Conservation (phyloP, 495 filamentous ascomycete genomes). For the Penicillium bovifimosum region DNA sequence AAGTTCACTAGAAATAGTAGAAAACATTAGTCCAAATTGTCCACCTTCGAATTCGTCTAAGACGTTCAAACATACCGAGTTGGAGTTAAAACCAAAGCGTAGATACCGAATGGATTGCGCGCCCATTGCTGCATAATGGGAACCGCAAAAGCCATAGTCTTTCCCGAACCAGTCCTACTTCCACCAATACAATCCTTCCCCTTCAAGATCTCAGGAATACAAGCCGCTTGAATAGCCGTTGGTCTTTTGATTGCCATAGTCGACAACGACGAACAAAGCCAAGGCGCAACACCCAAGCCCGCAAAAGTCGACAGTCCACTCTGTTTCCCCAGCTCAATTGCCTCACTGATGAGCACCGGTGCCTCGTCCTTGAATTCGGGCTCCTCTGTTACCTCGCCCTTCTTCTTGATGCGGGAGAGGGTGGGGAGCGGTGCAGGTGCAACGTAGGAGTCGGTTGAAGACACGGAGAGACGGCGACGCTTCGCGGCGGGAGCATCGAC, state of each 20-base stretch:
- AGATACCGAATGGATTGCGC: constrained; percentile 85
- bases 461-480: constrained; percentile 40
- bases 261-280: constrained; percentile 79
- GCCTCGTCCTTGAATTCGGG: constrained; percentile 22
- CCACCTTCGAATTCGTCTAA: neutral
- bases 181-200: constrained; percentile 92
- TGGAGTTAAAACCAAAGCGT: constrained; percentile 81
- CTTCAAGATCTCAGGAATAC: constrained; percentile 84
- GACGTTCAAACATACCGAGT: constrained; percentile 53
- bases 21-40: neutral
- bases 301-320: constrained; percentile 61
- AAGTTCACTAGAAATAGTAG: constrained; percentile 57
- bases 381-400: constrained; percentile 24
- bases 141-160: constrained; percentile 94
- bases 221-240: constrained; percentile 85
- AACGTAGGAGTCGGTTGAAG: constrained; percentile 35
- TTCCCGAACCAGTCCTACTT: constrained; percentile 93
- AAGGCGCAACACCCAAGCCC: constrained; percentile 69
- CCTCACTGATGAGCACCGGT: constrained; percentile 40
- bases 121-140: constrained; percentile 94
- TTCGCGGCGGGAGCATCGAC: constrained; percentile 34
- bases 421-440: constrained; percentile 39
- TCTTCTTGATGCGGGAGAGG: constrained; percentile 44
- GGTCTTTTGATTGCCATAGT: constrained; percentile 86
- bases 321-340: constrained; percentile 38